Evolutionary conservation across 805 yeast genomes (phyloP), one percentile per base, ranked within the genome.

Genomic region (Barnettozyma vustinii): DNA sequence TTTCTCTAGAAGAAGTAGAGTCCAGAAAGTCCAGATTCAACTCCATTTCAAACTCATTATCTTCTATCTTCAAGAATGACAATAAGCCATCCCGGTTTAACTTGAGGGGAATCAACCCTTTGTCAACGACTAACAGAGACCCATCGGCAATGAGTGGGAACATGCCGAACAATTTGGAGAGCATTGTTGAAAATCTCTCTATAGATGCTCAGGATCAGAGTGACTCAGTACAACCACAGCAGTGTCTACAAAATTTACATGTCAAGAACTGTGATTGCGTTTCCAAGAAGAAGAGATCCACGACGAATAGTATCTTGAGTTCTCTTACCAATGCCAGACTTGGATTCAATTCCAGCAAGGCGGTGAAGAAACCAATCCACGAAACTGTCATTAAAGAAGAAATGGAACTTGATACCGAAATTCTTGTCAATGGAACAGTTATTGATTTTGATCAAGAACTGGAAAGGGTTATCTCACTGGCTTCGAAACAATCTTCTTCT

Each of bases 41-140:
- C 51, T 27, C 55, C 35, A 37, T 54, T 46, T 58, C 64, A 20
- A 58, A 50, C 42, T 57, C 62, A 5, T 13, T 60, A 1, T 52
- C 60, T 3, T 52, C 56, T 10, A 61, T 60, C 19, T 59, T 61
- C 54, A 59, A 52, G 40, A 56, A 52, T 33, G 55, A 51, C 13
- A 55, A 44, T 39, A 54, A 47, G 21, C 54, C 49, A 15, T 46
- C 50, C 37, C 43, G 71, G 69, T 48, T 67, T 71, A 51, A 67
- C 72, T 49, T 61, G n/a, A 53, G 64, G 71, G 49, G 64, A 67
- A 61, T 61, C 33, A 60, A 61, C 42, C 65, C 65, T 9, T 42
- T 60, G 10, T 57, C 62, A 3, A 55, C 64, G 2, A 55, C 63
- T 1, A 62, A 58, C 40, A 60, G 53, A 40, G 59, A 61, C 25